Conservation (phyloP, 805 yeast genomes). For the Metschnikowia rubicola region DNA sequence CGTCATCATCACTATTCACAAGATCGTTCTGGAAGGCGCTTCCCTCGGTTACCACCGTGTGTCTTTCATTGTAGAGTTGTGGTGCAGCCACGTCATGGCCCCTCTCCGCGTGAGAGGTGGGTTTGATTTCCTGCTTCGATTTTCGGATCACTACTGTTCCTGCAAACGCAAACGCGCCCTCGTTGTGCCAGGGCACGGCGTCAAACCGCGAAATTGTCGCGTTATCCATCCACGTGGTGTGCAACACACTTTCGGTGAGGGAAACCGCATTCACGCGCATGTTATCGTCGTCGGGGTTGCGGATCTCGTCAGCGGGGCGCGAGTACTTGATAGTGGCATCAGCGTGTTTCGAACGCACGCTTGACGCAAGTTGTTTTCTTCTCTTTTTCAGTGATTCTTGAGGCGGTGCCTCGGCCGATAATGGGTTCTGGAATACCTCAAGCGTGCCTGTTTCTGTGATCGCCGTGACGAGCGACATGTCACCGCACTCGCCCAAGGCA, state of each 20-base stretch:
- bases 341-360: constrained; percentile 49
- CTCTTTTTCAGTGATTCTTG: constrained; percentile 30
- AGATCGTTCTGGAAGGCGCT: constrained; percentile 54
- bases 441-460: constrained; percentile 72
- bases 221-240: constrained; percentile 57
- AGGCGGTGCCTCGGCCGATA: constrained; percentile 24
- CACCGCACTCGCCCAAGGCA: constrained; percentile 32
- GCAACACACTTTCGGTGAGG: constrained; percentile 20
- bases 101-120: constrained; percentile 37
- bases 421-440: constrained; percentile 67
- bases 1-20: constrained; percentile 43
- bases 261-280: constrained; percentile 24
- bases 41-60: constrained; percentile 61
- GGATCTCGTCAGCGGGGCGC: constrained; percentile 43
- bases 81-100: constrained; percentile 56
- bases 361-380: constrained; percentile 41
- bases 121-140: constrained; percentile 38
- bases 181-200: constrained; percentile 46
- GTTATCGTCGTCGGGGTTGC: constrained; percentile 27
- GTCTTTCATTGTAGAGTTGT: constrained; percentile 56
- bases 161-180: constrained; percentile 23
- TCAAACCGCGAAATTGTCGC: constrained; percentile 57
- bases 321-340: constrained; percentile 43
- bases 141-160: constrained; percentile 29
- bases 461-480: constrained; percentile 42